Base-by-base conservation (phyloP, 2,329 filamentous ascomycete species). In the Rutstroemia sp. region DNA sequence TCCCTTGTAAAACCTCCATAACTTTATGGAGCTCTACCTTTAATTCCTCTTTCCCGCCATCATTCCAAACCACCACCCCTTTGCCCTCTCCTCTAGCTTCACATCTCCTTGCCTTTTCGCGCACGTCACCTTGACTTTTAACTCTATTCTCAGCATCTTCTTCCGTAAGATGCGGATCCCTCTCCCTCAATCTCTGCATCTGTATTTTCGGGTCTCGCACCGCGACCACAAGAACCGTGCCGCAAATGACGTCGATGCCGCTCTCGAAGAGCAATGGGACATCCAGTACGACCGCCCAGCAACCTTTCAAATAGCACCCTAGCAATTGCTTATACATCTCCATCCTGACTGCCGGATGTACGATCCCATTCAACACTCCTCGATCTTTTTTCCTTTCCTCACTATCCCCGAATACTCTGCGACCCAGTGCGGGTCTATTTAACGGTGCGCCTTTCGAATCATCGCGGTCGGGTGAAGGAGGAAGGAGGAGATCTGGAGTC, bases 251-350 rank as follows among this genome's bases (percentile, higher is more conserved):
- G 71, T 99, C 94, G 72, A 96, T 85, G 2, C 85, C 83, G 64
- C 84, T 87, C 77, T 99, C 94, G 66, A 96, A 96, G 44, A 99
- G 78, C 54, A 99, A 75, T 52, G 94, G 94, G 8, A 99, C 86
- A 69, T 99, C 94, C 16, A 97, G 78, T 38, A 99, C 87, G 4
- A 96, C 90, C 0, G 91, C 92, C 90, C 92, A 94, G 68, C 84
- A 71, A 0, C 94, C 92, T 1, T 73, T 73, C 14, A 94, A 55
- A 67, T 96, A 96, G 64, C 82, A 82, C 59, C 77, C 75, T n/a
- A 90, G 68, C 56, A 97, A 80, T 49, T 80, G 77, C 65, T 79
- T 83, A 71, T 90, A 90, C 79, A 96, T 92, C 70, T 88, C 90
- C 68, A 76, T 79, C 42, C 92, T 80, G 44, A 99, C 92, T 0